phyloP scores from a whole-genome alignment of 2,329 filamentous ascomycete species.

The Clonostachys solani region DNA sequence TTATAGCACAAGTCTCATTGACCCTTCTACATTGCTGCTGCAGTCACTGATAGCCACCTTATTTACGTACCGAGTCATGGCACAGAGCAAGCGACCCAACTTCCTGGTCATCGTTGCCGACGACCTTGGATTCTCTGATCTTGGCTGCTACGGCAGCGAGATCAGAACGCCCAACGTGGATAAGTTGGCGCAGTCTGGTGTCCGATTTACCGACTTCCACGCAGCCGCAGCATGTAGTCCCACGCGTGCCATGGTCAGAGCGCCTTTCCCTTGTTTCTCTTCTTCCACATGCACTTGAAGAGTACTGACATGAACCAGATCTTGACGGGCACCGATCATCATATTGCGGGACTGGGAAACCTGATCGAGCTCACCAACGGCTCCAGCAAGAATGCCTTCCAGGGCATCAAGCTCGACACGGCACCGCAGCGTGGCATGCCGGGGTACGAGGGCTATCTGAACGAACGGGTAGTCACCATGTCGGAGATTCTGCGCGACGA shows the following conservation, averaged over 20 bases:
- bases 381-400: slow-evolving; percentile 6
- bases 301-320: too few species aligned
- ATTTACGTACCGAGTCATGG: too few species aligned
- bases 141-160: slow-evolving; percentile 21
- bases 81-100: slow-evolving; percentile 18
- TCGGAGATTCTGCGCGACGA: slow-evolving; percentile 54
- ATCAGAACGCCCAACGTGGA: slow-evolving; percentile 23
- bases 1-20: too few species aligned
- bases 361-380: slow-evolving; percentile 42
- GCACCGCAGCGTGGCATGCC: slow-evolving; percentile 52
- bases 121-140: slow-evolving; percentile 24
- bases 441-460: slow-evolving; percentile 61
- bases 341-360: slow-evolving; percentile 54
- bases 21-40: too few species aligned
- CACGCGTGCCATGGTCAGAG: slow-evolving; percentile 60
- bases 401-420: slow-evolving; percentile 5
- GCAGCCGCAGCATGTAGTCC: slow-evolving; percentile 62
- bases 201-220: slow-evolving; percentile 62
- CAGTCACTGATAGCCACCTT: too few species aligned
- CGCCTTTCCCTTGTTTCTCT: too few species aligned
- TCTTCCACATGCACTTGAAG: too few species aligned
- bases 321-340: slow-evolving; percentile 54
- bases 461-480: slow-evolving; percentile 52
- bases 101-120: slow-evolving; percentile 26
- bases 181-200: slow-evolving; percentile 30